Evolutionary conservation across 257 asterid species (phyloP).

Genomic region (Orobanche coerulescens): DNA sequence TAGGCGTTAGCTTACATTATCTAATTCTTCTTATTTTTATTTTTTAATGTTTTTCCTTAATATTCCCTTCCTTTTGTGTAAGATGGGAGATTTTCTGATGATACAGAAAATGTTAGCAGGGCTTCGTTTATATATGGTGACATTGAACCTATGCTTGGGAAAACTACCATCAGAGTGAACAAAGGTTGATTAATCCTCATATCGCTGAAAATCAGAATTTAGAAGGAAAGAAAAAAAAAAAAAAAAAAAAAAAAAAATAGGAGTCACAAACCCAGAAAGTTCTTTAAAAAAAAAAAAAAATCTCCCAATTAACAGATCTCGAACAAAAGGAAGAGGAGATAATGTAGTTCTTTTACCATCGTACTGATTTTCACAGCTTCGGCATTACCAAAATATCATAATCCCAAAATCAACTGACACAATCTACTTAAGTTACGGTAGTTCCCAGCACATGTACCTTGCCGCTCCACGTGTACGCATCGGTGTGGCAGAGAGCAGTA

Average conservation of each 20-base stretch:
- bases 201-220: not conserved
- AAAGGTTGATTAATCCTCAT: not conserved
- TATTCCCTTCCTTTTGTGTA: too few species aligned
- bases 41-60: not conserved
- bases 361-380: not conserved
- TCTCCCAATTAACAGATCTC: not conserved
- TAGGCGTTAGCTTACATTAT: not conserved
- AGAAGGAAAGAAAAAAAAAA: not conserved
- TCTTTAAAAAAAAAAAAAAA: not conserved
- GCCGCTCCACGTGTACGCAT: conserved; percentile 84
- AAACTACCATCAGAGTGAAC: not conserved
- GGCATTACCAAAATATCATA: not conserved
- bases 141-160: not conserved
- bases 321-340: not conserved
- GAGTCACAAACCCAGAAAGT: not conserved
- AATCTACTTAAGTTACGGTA: not conserved
- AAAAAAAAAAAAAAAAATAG: not conserved
- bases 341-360: not conserved
- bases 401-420: not conserved
- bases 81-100: not conserved
- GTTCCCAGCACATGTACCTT: conserved; percentile 31
- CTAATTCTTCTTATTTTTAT: not conserved
- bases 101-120: not conserved
- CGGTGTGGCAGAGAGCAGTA: conserved; percentile 83
- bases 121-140: not conserved